Conservation (phyloP, 306 rosid genomes). For the Canavalia gladiata region DNA sequence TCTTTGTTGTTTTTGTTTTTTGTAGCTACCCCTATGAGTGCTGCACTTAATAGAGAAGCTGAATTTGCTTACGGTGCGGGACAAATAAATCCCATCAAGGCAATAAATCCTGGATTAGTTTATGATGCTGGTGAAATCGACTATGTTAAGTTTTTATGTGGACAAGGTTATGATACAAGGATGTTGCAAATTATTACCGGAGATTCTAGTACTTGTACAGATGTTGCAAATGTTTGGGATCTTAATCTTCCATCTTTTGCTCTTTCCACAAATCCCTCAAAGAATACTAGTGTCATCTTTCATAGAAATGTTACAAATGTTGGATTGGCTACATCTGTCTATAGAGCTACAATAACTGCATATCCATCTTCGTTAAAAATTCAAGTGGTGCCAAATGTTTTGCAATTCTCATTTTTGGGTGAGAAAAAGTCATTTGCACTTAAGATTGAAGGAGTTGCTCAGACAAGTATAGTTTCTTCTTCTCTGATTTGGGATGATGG, state of each 20-base stretch:
- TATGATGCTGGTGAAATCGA: not conserved
- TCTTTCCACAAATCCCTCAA: too few relatives aligned
- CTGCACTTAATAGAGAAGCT: conserved; percentile 36
- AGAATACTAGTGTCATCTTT: not conserved
- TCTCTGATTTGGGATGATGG: too few relatives aligned
- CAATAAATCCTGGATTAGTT: not conserved
- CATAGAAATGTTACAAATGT: not conserved
- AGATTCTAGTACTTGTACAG: not conserved
- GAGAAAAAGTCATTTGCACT: too few relatives aligned
- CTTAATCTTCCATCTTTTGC: not conserved
- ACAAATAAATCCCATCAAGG: not conserved
- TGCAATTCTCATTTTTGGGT: too few relatives aligned
- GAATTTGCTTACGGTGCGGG: conserved; percentile 50
- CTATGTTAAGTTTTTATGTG: not conserved
- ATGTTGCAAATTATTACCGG: not conserved
- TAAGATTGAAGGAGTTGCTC: too few relatives aligned
- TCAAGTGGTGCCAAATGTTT: too few relatives aligned
- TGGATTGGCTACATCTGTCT: not conserved
- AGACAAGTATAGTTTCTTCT: too few relatives aligned
- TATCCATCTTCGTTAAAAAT: too few relatives aligned
- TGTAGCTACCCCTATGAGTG: conserved; percentile 46
- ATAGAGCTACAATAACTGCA: not conserved
- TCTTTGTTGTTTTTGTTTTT: not conserved
- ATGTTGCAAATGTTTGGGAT: not conserved
- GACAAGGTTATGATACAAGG: not conserved